Percentiles rank a stretch among this genome's conserved stretches.
These are phyloP conservation scores for Raffaelea albimanens DNA, from an alignment of 2,329 filamentous ascomycete species.

Conservation along the genomic window DNA sequence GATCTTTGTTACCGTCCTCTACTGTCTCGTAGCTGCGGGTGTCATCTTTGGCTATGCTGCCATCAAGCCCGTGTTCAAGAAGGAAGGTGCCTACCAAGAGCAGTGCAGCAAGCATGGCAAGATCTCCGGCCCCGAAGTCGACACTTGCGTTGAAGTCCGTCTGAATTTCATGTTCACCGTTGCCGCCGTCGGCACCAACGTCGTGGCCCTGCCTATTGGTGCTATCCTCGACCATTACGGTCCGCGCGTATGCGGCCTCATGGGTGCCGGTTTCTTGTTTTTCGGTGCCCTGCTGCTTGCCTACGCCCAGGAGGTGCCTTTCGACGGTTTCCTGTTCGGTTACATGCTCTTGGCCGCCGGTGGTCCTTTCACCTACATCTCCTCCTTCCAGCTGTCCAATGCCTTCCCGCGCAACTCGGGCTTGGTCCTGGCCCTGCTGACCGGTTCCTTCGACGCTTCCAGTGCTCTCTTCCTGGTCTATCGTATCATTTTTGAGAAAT, in stretches of 20 bases:
- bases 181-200: conserved; percentile 79
- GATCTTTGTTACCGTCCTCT: conserved; percentile 26
- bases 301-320: conserved; percentile 51
- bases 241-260: conserved; percentile 64
- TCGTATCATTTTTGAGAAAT: conserved; percentile 55
- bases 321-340: conserved; percentile 67
- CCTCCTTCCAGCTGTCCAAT: conserved; percentile 77
- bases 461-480: conserved; percentile 71
- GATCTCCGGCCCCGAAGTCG: conserved; percentile 16
- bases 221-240: conserved; percentile 77
- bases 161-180: conserved; percentile 91
- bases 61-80: conserved; percentile 69
- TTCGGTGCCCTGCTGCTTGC: conserved; percentile 65
- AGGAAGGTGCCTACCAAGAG: conserved; percentile 61
- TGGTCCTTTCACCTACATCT: conserved; percentile 74
- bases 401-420: conserved; percentile 70
- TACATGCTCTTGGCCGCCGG: conserved; percentile 71
- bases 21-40: conserved; percentile 56
- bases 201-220: conserved; percentile 76
- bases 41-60: conserved; percentile 80
- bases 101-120: conserved; percentile 33
- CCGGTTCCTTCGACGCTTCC: conserved; percentile 75
- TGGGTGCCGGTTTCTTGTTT: conserved; percentile 59
- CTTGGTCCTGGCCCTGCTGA: conserved; percentile 69
- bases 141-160: conserved; percentile 45